These are phyloP conservation scores for Digitaria exilis DNA, from an alignment of 202 grass and related monocot genomes.

Conservation along the genomic window DNA sequence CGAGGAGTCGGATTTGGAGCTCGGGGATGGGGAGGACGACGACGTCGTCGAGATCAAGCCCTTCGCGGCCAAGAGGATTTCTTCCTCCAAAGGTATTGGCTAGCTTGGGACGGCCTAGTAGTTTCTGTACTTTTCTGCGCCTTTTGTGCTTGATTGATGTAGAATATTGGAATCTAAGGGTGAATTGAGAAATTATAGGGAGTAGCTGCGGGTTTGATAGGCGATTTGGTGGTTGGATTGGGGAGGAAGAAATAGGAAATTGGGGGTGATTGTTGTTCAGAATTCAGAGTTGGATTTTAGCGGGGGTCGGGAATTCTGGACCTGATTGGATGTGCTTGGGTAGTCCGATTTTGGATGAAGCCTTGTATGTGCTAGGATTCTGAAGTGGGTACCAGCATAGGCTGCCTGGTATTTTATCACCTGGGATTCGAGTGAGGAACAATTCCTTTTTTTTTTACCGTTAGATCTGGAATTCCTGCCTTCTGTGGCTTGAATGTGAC, in stretches of 20 bases:
- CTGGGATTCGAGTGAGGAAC: not conserved
- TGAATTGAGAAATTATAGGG: not conserved
- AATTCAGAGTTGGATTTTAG: constrained; percentile 11
- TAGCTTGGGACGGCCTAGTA: not conserved
- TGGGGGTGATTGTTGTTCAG: not conserved
- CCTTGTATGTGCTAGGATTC: not conserved
- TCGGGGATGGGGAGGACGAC: constrained; percentile 32
- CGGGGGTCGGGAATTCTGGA: not conserved
- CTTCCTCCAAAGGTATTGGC: constrained; percentile 53
- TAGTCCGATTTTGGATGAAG: constrained; percentile 1
- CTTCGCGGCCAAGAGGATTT: constrained; percentile 37
- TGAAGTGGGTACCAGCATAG: not conserved
- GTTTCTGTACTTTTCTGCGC: not conserved
- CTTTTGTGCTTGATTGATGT: constrained; percentile 30
- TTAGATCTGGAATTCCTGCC: not conserved
- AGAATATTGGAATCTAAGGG: not conserved
- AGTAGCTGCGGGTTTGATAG: not conserved
- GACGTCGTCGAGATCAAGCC: constrained; percentile 64
- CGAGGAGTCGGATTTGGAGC: constrained; percentile 51
- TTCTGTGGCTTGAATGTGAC: not conserved
- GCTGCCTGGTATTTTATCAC: not conserved
- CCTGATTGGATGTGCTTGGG: not conserved
- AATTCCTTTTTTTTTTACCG: not conserved
- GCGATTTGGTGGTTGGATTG: constrained; percentile 28
- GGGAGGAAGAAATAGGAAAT: not conserved